Base-by-base conservation (phyloP, 805 yeast genomes). In the Yamadazyma sp. region DNA sequence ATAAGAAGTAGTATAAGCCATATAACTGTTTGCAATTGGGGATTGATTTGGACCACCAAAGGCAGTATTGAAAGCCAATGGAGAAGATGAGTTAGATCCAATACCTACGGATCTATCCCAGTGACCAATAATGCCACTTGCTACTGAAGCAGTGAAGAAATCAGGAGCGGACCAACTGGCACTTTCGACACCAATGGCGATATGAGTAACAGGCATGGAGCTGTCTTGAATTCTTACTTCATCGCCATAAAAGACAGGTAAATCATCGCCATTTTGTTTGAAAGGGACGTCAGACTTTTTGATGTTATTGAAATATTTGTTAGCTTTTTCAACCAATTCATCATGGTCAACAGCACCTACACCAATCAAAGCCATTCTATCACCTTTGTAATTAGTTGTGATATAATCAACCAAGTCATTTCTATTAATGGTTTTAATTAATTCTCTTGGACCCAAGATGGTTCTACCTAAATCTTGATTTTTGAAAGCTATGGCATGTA, bases 351-450 rank as follows among this genome's bases (percentile, higher is more conserved):
- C 94, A 29, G 89, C 82, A 15, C 99, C 99, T 1, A 94, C 88
- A 27, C 96, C 98, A 26, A 89, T 95, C n/a, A 93, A 70, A 1
- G 93, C 98, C 98, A 93, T 93, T 53, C 98, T 73, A 63, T 93
- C 97, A 27, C 97, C 95, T 53, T 84, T 85, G 65, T 93, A 93
- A 68, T 93, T 93, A 27, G 82, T 78, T 22, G 73, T 65, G 52
- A 93, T 93, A 62, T 89, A 93, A 47, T 77, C 72, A 38, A 76
- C 78, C 55, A 93, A 70, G 58, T 93, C 96, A 5, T 69, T 65
- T 53, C 86, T 75, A 45, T 82, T 71, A 46, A 93, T 86, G 23
- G 88, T 77, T 56, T 77, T 76, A 53, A 93, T 93, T 60, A 88
- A 82, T 44, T 85, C 85, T 42, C 88, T 75, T 13, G 99, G 98